phyloP scores from a whole-genome alignment of 495 filamentous ascomycete genomes.

The Penicillium riverlandense region DNA sequence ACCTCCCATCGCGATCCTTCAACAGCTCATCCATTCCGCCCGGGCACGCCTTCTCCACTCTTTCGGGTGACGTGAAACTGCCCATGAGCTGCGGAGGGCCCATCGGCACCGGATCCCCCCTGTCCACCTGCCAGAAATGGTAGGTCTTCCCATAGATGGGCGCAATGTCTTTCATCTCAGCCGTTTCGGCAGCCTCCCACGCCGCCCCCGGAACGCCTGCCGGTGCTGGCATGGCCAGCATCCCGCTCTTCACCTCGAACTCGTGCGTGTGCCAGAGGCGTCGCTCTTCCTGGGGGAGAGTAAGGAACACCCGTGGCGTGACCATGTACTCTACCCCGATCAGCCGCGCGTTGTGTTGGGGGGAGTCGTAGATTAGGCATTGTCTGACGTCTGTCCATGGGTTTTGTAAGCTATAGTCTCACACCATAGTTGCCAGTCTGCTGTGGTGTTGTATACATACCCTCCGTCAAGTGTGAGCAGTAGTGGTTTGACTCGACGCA shows the following conservation, averaged over 20 bases:
- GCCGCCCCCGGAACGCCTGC: conserved; percentile 39
- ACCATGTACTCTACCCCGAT: conserved; percentile 96
- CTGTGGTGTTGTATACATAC: conserved; percentile 11
- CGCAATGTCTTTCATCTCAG: conserved; percentile 69
- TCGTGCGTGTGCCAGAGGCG: conserved; percentile 76
- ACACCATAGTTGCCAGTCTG: too few relatives aligned
- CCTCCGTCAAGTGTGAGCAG: conserved; percentile 71
- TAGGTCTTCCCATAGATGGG: conserved; percentile 83
- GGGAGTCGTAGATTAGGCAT: conserved; percentile 79
- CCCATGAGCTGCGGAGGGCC: conserved; percentile 73
- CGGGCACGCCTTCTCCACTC: conserved; percentile 50
- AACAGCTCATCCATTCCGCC: conserved; percentile 52
- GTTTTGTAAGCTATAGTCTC: neutral
- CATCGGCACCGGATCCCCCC: conserved; percentile 68
- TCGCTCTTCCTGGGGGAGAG: conserved; percentile 57
- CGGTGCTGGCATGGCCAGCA: conserved; percentile 78
- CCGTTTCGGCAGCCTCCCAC: conserved; percentile 73
- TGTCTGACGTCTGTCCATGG: conserved; percentile 53
- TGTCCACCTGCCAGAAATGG: conserved; percentile 82
- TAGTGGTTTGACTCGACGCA: conserved; percentile 80
- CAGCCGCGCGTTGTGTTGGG: conserved; percentile 57
- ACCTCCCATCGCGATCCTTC: conserved; percentile 57
- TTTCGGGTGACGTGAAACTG: conserved; percentile 55
- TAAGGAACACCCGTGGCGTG: conserved; percentile 57
- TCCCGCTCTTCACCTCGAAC: conserved; percentile 81